Evolutionary conservation across 805 yeast genomes (phyloP), one percentile per base, ranked within the genome.

Genomic region (Hanseniaspora osmophila): DNA sequence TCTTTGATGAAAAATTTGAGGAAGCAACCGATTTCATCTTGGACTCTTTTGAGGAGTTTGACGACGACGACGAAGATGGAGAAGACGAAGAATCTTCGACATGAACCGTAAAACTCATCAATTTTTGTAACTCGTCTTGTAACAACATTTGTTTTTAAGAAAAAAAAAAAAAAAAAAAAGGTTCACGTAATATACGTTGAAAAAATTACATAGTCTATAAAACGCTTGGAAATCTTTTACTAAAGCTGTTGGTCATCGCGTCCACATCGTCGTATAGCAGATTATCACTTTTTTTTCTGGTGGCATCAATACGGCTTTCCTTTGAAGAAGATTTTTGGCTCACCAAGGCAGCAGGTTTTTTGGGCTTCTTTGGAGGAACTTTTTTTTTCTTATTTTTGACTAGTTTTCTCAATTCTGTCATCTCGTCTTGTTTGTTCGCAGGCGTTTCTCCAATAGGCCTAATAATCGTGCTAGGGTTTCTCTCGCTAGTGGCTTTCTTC

Each of bases 11-110:
- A 59, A 69, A 87, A 57, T 84, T 84, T 52, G 86, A 81, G 30
- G 96, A 87, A 56, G 84, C 88, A 1, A 72, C 83, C 15, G 95
- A 85, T 56, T 88, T 86, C 57, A 75, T 90, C 37, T 63, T 80
- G 51, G 94, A 84, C 55, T 77, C 87, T 1, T 68, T 84, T 48
- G 88, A 84, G 55, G 92, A 78, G 43, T 74, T 69, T 61, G 76
- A 71, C 39, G 72, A 72, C 60, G 67, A 38, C 4, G 41, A 38
- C 29, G 41, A 38, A 4, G 41, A 38, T 6, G 41, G 19, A 19
- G 41, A 38, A 17, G 41, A 38, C 13, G 41, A 19, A 3, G 41
- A 38, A 17, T 7, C 18, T 9, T 35, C 38, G 4, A 16, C 16
- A 7, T 33, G 15, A 33, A 10, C 15, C 15, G 13, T 32, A 32